Conservation (phyloP, 1,284 basidiomycete species). For the Ceratobasidium papillatum region DNA sequence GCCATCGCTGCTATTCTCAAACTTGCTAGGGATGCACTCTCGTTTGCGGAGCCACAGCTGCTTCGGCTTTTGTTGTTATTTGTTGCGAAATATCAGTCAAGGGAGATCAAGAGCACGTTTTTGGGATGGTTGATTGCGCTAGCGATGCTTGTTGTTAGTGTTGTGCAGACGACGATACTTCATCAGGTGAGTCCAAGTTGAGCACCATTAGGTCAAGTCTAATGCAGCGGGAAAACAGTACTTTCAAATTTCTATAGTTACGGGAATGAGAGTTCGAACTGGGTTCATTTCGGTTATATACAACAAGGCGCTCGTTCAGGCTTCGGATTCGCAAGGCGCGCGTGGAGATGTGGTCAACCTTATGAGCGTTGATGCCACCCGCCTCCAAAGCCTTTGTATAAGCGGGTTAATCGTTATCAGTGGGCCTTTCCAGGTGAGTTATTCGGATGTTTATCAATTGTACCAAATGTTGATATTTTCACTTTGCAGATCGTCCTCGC, state of each 20-base stretch:
- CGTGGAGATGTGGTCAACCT: conserved; percentile 95
- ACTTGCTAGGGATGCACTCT: conserved; percentile 78
- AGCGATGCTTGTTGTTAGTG: conserved; percentile 81
- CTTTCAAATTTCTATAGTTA: conserved; percentile 82
- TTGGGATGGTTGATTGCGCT: conserved; percentile 80
- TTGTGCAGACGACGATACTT: conserved; percentile 81
- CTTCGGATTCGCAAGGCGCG: conserved; percentile 83
- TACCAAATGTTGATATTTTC: conserved; percentile 79
- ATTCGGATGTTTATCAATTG: conserved; percentile 79
- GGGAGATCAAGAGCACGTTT: conserved; percentile 45
- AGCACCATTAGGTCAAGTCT: no score
- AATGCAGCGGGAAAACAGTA: conserved; percentile 67
- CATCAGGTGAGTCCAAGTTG: conserved; percentile 74
- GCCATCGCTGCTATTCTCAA: conserved; percentile 74
- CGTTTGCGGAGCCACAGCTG: conserved; percentile 90
- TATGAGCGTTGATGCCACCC: conserved; percentile 87
- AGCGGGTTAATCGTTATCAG: conserved; percentile 78
- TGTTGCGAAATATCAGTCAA: conserved; percentile 75
- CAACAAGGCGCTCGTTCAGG: conserved; percentile 84
- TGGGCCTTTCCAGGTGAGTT: conserved; percentile 70
- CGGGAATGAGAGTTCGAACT: conserved; percentile 91
- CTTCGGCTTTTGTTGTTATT: conserved; percentile 84
- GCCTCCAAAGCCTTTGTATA: conserved; percentile 87
- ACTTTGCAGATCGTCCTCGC: conserved; percentile 77
- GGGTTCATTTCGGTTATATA: conserved; percentile 89